These are phyloP conservation scores for Neurospora hispaniola DNA, from an alignment of 495 filamentous ascomycete species.

Conservation along the genomic window DNA sequence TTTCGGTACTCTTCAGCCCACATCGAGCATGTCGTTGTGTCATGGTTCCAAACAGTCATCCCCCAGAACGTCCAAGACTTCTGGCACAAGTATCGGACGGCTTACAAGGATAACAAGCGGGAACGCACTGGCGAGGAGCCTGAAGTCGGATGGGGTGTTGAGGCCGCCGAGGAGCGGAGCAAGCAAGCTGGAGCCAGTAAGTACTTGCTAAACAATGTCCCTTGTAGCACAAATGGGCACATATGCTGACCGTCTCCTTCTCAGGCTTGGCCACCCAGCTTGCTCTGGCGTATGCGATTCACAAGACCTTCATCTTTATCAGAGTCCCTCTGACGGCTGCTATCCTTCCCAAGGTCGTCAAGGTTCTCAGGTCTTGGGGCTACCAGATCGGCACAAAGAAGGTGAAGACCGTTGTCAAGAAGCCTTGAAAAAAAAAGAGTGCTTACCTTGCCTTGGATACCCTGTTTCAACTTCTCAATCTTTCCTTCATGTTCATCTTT, in stretches of 20 bases:
- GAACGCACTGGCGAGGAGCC: slow-evolving; percentile 18
- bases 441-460: background rate
- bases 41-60: slow-evolving; percentile 36
- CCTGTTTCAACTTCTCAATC: background rate
- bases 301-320: slow-evolving; percentile 96
- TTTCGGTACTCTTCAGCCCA: slow-evolving; percentile 22
- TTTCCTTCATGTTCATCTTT: background rate
- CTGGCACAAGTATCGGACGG: slow-evolving; percentile 31
- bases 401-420: slow-evolving; percentile 3
- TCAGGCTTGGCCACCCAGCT: slow-evolving; percentile 62
- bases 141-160: slow-evolving; percentile 39
- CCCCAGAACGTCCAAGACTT: slow-evolving; percentile 36
- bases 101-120: slow-evolving; percentile 23
- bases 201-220: slow-evolving; percentile 11
- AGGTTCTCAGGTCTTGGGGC: slow-evolving; percentile 73
- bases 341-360: slow-evolving; percentile 84
- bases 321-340: slow-evolving; percentile 83
- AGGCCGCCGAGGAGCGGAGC: slow-evolving; percentile 37
- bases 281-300: slow-evolving; percentile 89
- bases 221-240: background rate
- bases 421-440: background rate
- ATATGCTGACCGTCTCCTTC: slow-evolving; percentile 1
- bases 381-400: slow-evolving; percentile 45
- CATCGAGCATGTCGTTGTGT: slow-evolving; percentile 40
- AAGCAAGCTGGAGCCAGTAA: slow-evolving; percentile 44